A percentile compares a stretch with the other conserved stretches of the same genome.
Evolutionary conservation across 176 grass and related monocot genomes (phyloP).

Genomic region (Alloteropsis semialata): DNA sequence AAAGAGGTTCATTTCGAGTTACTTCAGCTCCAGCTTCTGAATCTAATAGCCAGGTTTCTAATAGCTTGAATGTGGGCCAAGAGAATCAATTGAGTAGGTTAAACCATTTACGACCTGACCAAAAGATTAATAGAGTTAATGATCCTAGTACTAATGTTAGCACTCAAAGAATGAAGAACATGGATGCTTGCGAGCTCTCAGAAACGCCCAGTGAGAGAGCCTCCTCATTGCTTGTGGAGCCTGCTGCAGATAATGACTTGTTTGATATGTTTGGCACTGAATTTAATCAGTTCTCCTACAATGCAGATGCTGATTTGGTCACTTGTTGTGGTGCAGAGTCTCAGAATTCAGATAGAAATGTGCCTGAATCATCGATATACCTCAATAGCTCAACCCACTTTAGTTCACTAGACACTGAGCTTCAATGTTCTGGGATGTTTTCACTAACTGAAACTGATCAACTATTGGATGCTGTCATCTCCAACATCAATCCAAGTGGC

Average conservation of each 20-base stretch:
- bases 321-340: constrained; percentile 34
- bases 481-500: constrained; percentile 50
- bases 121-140: constrained; percentile 32
- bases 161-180: constrained; percentile 16
- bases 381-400: constrained; percentile 33
- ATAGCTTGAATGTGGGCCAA: constrained; percentile 33
- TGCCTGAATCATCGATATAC: constrained; percentile 33
- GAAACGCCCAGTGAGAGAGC: constrained; percentile 15
- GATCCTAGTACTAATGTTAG: constrained; percentile 25
- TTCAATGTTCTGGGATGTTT: constrained; percentile 47
- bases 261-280: constrained; percentile 59
- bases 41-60: constrained; percentile 36
- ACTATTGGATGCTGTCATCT: constrained; percentile 77
- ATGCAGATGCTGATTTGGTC: constrained; percentile 41
- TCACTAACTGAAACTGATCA: constrained; percentile 61
- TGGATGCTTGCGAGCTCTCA: constrained; percentile 12
- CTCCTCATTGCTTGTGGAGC: constrained; percentile 39
- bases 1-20: constrained; percentile 36
- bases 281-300: constrained; percentile 43
- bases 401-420: constrained; percentile 47
- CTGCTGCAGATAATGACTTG: constrained; percentile 49
- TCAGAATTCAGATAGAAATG: constrained; percentile 44
- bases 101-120: constrained; percentile 16
- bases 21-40: constrained; percentile 26
- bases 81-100: constrained; percentile 31